These are phyloP conservation scores for Talaromyces proteolyticus DNA, from an alignment of 495 filamentous ascomycete genomes.

Conservation along the genomic window DNA sequence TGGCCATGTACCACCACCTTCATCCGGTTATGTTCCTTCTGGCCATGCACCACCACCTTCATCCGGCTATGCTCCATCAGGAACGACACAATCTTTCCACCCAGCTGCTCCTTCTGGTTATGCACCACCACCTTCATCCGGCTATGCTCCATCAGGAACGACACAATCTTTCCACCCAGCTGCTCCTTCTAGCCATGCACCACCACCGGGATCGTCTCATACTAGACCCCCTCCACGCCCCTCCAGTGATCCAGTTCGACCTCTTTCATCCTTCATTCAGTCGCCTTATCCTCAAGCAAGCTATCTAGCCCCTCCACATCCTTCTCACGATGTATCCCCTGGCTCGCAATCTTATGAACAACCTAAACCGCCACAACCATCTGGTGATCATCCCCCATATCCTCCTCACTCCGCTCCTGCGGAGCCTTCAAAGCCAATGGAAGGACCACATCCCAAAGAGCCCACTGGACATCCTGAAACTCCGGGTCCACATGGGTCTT, in stretches of 20 bases:
- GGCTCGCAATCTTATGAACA: neutral
- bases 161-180: neutral
- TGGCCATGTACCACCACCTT: too few species aligned
- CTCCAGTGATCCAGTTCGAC: neutral
- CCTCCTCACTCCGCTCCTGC: neutral
- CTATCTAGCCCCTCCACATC: neutral
- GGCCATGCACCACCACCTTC: too few species aligned
- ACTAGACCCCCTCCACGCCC: neutral
- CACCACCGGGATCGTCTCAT: neutral
- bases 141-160: too few species aligned
- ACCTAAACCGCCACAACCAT: neutral
- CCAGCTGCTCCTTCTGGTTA: too few species aligned
- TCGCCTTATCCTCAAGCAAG: neutral
- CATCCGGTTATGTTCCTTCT: too few species aligned
- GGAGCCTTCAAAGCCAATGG: neutral
- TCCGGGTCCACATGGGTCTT: too few species aligned
- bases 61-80: too few species aligned
- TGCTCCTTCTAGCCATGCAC: neutral
- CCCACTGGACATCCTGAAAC: too few species aligned
- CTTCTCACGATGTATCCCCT: neutral
- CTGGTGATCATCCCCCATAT: neutral
- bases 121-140: too few species aligned
- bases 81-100: too few species aligned
- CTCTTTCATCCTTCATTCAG: neutral
- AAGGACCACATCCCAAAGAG: too few species aligned